These are phyloP conservation scores for Globisporangium spiculum DNA, from an alignment of 352 stramenopile genomes.

Conservation along the genomic window DNA sequence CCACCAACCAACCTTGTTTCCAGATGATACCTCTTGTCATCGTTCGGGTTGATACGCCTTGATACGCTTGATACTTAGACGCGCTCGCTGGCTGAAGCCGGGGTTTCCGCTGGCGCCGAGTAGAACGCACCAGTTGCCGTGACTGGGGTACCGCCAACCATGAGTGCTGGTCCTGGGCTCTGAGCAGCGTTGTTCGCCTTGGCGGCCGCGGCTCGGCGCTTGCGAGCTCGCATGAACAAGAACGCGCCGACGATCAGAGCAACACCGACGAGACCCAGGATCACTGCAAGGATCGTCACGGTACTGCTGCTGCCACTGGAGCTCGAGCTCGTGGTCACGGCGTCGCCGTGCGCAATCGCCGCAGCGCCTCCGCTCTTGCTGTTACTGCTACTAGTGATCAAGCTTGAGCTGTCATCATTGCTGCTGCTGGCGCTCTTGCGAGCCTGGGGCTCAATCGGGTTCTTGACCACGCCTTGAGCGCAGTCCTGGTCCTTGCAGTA, in stretches of 20 bases:
- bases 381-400: not conserved
- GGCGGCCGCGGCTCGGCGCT: not conserved
- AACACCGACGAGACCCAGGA: slow-evolving; percentile 34
- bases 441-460: slow-evolving; percentile 5
- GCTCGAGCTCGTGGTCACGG: slow-evolving; percentile 9
- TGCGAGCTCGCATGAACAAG: slow-evolving; percentile 17
- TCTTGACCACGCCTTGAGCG: slow-evolving; percentile 20
- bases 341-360: slow-evolving; percentile 15
- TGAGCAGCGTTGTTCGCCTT: not conserved
- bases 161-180: not conserved
- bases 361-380: not conserved
- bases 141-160: not conserved
- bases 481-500: slow-evolving; percentile 59
- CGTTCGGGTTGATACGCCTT: too few species aligned
- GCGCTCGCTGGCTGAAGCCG: not conserved
- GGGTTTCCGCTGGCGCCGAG: not conserved
- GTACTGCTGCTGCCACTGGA: slow-evolving; percentile 20
- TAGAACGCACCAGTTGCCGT: not conserved
- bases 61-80: not conserved
- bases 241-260: slow-evolving; percentile 35
- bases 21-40: slow-evolving; percentile 5
- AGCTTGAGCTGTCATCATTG: not conserved
- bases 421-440: slow-evolving; percentile 13
- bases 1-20: not conserved
- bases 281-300: slow-evolving; percentile 34